Percentiles rank a stretch among this genome's conserved stretches.
Evolutionary conservation across 495 filamentous ascomycete species (phyloP).

Genomic region (Hapsidospora chrysogenum): DNA sequence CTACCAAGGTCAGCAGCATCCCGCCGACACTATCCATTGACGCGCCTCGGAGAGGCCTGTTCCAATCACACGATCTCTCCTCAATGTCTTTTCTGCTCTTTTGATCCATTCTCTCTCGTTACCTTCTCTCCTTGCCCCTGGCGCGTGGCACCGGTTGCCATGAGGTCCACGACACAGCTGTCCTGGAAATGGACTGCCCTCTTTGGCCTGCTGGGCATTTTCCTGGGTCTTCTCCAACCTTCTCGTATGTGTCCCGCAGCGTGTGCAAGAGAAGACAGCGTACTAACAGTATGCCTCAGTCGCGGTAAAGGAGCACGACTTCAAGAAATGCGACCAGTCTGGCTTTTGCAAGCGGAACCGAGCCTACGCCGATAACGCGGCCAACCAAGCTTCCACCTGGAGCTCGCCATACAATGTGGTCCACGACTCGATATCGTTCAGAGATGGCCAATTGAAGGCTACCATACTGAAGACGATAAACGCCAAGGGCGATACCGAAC

Average conservation of each 20-base stretch:
- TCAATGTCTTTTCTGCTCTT: too few relatives aligned
- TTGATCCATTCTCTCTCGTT: too few relatives aligned
- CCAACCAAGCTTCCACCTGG: conserved; percentile 48
- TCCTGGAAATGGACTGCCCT: conserved; percentile 40
- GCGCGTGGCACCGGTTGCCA: conserved; percentile 7
- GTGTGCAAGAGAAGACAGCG: too few relatives aligned
- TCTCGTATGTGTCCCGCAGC: conserved; percentile 24
- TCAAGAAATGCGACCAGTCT: conserved; percentile 88
- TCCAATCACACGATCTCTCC: too few relatives aligned
- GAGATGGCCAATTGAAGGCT: conserved; percentile 64
- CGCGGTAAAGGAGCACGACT: conserved; percentile 83
- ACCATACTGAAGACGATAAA: conserved; percentile 59
- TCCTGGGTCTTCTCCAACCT: conserved; percentile 27
- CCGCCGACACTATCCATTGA: too few relatives aligned
- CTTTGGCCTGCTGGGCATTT: conserved; percentile 24
- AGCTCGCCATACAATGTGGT: conserved; percentile 66
- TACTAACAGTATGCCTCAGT: conserved; percentile 29
- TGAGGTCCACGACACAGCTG: conserved; percentile 25
- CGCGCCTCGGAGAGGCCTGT: too few relatives aligned
- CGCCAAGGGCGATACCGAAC: conserved; percentile 42
- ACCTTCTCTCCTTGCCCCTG: too few relatives aligned
- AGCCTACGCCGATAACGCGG: conserved; percentile 64
- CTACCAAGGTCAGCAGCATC: too few relatives aligned
- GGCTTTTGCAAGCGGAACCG: conserved; percentile 95
- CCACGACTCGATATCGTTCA: conserved; percentile 51